A percentile compares a stretch with the other conserved stretches of the same genome.
These are phyloP conservation scores for Aureobasidium sp. DNA, from an alignment of 2,329 filamentous ascomycete genomes.

Conservation along the genomic window DNA sequence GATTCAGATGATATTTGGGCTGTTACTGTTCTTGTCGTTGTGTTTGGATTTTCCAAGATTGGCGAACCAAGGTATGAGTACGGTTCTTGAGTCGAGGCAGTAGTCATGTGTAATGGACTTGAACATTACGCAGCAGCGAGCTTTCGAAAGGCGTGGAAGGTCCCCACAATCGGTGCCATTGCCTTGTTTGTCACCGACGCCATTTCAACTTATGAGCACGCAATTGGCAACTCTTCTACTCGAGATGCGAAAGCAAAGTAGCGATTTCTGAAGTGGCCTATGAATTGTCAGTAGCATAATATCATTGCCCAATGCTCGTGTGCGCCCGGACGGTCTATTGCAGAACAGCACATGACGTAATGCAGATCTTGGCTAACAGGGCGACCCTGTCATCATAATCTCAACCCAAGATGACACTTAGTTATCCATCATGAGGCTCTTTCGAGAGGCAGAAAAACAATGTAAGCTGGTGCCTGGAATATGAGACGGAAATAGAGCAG, in stretches of 20 bases:
- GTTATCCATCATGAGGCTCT: neutral
- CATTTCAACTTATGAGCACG: neutral
- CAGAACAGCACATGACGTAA: neutral
- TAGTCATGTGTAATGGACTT: neutral
- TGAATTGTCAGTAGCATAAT: neutral
- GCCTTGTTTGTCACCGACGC: neutral
- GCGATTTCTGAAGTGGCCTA: neutral
- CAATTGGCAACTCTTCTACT: neutral
- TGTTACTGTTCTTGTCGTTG: too few species aligned
- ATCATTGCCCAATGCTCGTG: neutral
- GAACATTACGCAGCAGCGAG: neutral
- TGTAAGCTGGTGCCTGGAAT: neutral
- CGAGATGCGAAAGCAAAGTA: neutral
- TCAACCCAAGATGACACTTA: neutral
- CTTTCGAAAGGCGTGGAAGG: neutral
- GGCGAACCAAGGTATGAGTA: neutral
- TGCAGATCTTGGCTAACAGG: neutral
- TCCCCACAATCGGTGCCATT: neutral
- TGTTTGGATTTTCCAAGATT: neutral
- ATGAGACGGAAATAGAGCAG: neutral
- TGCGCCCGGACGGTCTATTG: neutral
- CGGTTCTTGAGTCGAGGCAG: neutral
- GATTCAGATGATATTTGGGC: neutral
- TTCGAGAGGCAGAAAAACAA: neutral
- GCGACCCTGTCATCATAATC: neutral